Conservation (phyloP, 2,329 filamentous ascomycete species). For the Xylariales sp. region DNA sequence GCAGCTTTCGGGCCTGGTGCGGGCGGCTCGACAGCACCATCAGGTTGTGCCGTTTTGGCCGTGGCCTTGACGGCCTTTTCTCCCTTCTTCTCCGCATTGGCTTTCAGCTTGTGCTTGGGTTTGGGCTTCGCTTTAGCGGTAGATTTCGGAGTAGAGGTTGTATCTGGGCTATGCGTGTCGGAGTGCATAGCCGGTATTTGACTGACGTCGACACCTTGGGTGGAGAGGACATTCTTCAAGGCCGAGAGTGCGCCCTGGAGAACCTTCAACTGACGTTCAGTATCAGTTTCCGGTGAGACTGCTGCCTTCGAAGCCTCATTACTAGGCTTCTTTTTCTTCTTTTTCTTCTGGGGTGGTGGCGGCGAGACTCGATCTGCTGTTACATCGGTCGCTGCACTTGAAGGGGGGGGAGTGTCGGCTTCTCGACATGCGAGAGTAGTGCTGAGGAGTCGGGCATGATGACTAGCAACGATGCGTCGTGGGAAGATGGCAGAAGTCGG, state of each 20-base stretch:
- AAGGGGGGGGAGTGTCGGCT: conserved; percentile 18
- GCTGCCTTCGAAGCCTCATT: neutral
- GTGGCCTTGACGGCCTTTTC: neutral
- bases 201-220: conserved; percentile 48
- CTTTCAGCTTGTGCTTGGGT: conserved; percentile 10
- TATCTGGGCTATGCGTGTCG: neutral
- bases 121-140: conserved; percentile 1
- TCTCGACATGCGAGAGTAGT: conserved; percentile 36
- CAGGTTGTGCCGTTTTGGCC: neutral
- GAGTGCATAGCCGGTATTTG: conserved; percentile 35
- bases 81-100: conserved; percentile 1
- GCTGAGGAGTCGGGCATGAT: conserved; percentile 41
- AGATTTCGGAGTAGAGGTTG: neutral
- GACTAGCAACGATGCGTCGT: conserved; percentile 26
- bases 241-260: conserved; percentile 54
- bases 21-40: neutral
- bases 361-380: neutral
- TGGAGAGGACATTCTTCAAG: conserved; percentile 53
- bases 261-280: conserved; percentile 48
- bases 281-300: conserved; percentile 18
- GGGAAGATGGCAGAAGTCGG: conserved; percentile 33
- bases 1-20: neutral
- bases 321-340: conserved; percentile 22
- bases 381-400: conserved; percentile 17
- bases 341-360: conserved; percentile 13